phyloP scores from a whole-genome alignment of 495 filamentous ascomycete species.

The Corynascus novoguineensis region DNA sequence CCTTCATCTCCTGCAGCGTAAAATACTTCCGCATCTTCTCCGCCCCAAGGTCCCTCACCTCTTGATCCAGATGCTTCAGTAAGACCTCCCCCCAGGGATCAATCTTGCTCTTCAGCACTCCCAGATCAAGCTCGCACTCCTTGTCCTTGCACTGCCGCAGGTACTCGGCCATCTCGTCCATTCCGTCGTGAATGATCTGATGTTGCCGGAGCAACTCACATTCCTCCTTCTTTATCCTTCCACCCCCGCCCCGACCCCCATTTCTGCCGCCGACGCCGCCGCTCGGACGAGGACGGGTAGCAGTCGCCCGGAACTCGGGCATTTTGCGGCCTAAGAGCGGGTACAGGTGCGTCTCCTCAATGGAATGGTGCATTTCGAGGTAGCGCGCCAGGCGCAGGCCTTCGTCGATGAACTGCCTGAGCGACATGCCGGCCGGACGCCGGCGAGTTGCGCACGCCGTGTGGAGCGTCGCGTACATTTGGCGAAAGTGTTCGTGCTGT shows the following conservation, averaged over 20 bases:
- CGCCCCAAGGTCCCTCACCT: slow-evolving; percentile 63
- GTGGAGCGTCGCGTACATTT: slow-evolving; percentile 64
- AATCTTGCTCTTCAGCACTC: slow-evolving; percentile 65
- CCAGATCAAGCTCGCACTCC: slow-evolving; percentile 62
- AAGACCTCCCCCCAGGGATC: slow-evolving; percentile 58
- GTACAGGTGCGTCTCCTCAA: slow-evolving; percentile 81
- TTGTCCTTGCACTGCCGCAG: slow-evolving; percentile 57
- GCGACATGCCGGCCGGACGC: slow-evolving; percentile 52
- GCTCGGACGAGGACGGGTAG: no score
- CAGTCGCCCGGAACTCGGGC: slow-evolving; percentile 59
- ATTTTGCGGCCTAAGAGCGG: slow-evolving; percentile 71
- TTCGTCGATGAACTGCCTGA: slow-evolving; percentile 53
- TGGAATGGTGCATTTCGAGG: slow-evolving; percentile 71
- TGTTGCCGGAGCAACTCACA: slow-evolving; percentile 71
- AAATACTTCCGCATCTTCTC: slow-evolving; percentile 89
- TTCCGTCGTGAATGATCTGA: slow-evolving; percentile 69
- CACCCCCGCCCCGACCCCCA: background rate
- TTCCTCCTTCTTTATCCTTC: slow-evolving; percentile 13
- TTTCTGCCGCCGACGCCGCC: background rate
- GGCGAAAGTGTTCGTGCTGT: slow-evolving; percentile 77
- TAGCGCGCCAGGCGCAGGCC: slow-evolving; percentile 62
- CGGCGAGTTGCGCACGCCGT: slow-evolving; percentile 49
- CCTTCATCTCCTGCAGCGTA: slow-evolving; percentile 67
- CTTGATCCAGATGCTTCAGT: slow-evolving; percentile 68
- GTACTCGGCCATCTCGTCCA: slow-evolving; percentile 69